phyloP scores from a whole-genome alignment of 177 flowering plant genomes.

The Vitis hybrid region DNA sequence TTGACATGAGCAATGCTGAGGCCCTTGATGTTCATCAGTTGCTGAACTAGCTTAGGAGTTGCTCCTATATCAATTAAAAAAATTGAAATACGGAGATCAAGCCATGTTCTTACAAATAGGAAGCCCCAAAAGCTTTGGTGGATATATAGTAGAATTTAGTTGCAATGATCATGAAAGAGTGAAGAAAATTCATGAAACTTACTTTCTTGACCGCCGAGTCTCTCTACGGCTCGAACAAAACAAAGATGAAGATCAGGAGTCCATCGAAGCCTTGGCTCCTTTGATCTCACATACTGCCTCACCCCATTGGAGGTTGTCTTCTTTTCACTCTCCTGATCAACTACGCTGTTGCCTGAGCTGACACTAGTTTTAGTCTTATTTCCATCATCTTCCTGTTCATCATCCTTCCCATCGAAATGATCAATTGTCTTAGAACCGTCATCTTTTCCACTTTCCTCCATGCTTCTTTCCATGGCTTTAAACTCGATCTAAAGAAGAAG shows the following conservation, averaged over 20 bases:
- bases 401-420: not conserved
- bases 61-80: constrained; percentile 22
- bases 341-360: constrained; percentile 25
- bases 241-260: constrained; percentile 37
- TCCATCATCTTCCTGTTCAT: constrained; percentile 17
- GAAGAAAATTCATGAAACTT: constrained; percentile 1
- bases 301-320: constrained; percentile 13
- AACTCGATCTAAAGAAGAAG: not conserved
- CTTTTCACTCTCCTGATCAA: constrained; percentile 16
- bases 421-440: constrained; percentile 4
- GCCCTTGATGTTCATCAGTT: constrained; percentile 38
- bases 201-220: constrained; percentile 37
- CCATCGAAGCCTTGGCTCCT: constrained; percentile 38
- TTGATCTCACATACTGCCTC: constrained; percentile 34
- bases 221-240: constrained; percentile 34
- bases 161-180: not conserved
- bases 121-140: not conserved
- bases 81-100: not conserved
- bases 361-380: constrained; percentile 12
- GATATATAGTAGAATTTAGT: not conserved
- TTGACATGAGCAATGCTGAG: constrained; percentile 44
- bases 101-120: not conserved
- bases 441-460: constrained; percentile 2
- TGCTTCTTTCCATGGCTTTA: not conserved
- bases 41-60: constrained; percentile 36